Conservation (phyloP, 805 yeast genomes). For the Kregervanrija delftensis region DNA sequence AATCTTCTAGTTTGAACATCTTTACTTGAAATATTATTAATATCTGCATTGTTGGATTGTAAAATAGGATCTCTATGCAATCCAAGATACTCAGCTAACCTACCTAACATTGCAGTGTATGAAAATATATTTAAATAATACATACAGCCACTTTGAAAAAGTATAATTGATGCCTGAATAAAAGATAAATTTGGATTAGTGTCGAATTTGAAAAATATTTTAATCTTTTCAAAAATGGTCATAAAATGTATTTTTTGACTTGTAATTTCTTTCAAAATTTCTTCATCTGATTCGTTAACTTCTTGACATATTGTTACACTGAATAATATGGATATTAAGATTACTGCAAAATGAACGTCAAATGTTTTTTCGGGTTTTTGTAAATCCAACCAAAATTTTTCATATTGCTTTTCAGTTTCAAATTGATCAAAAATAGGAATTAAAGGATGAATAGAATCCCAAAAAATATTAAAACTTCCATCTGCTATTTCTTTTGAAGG, state of each 20-base stretch:
- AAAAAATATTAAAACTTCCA: constrained; percentile 6
- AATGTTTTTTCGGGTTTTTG: constrained; percentile 1
- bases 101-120: constrained; percentile 9
- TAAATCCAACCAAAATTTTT: constrained; percentile 8
- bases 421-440: constrained; percentile 10
- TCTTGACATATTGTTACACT: constrained; percentile 7
- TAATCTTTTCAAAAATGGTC: constrained; percentile 9
- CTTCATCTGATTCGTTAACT: constrained; percentile 3
- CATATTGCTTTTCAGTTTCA: neutral
- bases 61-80: constrained; percentile 12
- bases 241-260: constrained; percentile 1
- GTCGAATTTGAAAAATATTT: constrained; percentile 5
- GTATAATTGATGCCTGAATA: constrained; percentile 9
- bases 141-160: constrained; percentile 8
- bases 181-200: constrained; percentile 8
- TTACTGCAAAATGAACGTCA: constrained; percentile 9
- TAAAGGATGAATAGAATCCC: constrained; percentile 11
- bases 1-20: constrained; percentile 10
- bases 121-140: constrained; percentile 10
- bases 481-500: constrained; percentile 9
- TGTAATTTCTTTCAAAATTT: neutral
- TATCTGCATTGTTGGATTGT: constrained; percentile 6
- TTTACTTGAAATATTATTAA: constrained; percentile 3
- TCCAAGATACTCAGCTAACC: constrained; percentile 13
- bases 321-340: constrained; percentile 10